Evolutionary conservation across 352 stramenopile genomes (phyloP).

Genomic region (Hyaloperonospora brassicae): DNA sequence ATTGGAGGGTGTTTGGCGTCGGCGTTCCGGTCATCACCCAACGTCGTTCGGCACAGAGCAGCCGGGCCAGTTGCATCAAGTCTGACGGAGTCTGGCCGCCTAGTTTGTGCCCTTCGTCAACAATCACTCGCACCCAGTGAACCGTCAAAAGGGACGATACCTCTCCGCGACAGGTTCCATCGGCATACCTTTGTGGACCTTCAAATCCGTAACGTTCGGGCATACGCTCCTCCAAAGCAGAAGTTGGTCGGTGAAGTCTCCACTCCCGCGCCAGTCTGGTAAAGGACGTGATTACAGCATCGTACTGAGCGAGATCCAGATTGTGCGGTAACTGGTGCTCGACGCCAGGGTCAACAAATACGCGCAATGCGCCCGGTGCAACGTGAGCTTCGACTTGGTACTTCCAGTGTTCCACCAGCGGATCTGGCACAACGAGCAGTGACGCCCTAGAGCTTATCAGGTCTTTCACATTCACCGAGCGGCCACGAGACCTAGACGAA

Average conservation of each 20-base stretch:
- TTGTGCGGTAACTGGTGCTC: slow-evolving; percentile 34
- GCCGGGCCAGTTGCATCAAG: slow-evolving; percentile 75
- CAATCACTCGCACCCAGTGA: slow-evolving; percentile 87
- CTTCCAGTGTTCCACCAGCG: slow-evolving; percentile 71
- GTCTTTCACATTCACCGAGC: slow-evolving; percentile 35
- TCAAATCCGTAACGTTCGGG: slow-evolving; percentile 70
- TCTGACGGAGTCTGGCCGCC: slow-evolving; percentile 53
- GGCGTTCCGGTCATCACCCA: slow-evolving; percentile 98
- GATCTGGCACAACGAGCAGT: slow-evolving; percentile 65
- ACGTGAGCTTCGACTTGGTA: slow-evolving; percentile 65
- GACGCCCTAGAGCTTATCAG: slow-evolving; percentile 43
- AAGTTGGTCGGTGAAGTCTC: slow-evolving; percentile 51
- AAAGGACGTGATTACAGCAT: slow-evolving; percentile 75
- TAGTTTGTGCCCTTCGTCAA: slow-evolving; percentile 94
- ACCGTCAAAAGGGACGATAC: slow-evolving; percentile 54
- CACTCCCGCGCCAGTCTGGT: slow-evolving; percentile 51
- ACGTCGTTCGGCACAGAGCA: slow-evolving; percentile 74
- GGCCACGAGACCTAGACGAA: slow-evolving; percentile 35
- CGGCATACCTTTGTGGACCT: slow-evolving; percentile 39
- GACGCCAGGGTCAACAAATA: slow-evolving; percentile 38
- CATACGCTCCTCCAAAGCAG: slow-evolving; percentile 48
- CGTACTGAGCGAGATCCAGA: slow-evolving; percentile 42
- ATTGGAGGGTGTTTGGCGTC: slow-evolving; percentile 84
- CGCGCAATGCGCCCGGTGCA: slow-evolving; percentile 21
- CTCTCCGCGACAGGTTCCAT: slow-evolving; percentile 44